Conservation (phyloP, 352 stramenopile genomes). For the Globisporangium splendens region DNA sequence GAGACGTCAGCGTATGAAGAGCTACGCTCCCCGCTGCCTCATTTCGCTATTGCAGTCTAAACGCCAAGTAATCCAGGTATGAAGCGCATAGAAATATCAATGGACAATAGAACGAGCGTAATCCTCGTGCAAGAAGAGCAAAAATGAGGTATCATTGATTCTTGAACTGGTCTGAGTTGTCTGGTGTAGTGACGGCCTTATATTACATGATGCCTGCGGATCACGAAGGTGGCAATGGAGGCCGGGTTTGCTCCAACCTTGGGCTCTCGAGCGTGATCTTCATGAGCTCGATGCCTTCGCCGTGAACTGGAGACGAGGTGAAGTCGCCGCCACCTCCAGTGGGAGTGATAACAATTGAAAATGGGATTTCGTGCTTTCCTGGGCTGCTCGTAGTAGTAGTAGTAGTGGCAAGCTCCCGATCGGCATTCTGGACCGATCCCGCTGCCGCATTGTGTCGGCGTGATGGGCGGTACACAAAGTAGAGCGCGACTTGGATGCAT, state of each 20-base stretch:
- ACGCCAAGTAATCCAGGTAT: not conserved
- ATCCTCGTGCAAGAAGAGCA: too few species aligned
- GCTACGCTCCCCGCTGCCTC: not conserved
- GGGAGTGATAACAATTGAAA: conserved; percentile 9
- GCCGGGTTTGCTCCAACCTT: not conserved
- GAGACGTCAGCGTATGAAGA: conserved; percentile 18
- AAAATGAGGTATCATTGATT: too few species aligned
- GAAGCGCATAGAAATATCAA: too few species aligned
- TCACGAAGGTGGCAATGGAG: not conserved
- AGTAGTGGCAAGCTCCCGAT: conserved; percentile 2
- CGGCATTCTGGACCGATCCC: conserved; percentile 9
- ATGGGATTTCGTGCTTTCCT: conserved; percentile 10
- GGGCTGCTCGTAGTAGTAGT: not conserved
- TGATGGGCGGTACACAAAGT: conserved; percentile 48
- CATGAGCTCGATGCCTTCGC: conserved; percentile 21
- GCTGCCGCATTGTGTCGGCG: not conserved
- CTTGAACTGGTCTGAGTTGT: too few species aligned
- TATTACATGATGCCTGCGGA: too few species aligned
- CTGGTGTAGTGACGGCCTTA: too few species aligned
- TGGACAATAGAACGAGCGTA: too few species aligned
- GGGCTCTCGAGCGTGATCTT: conserved; percentile 31
- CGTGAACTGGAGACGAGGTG: conserved; percentile 1
- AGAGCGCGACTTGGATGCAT: conserved; percentile 52
- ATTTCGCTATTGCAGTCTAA: not conserved
- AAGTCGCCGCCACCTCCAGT: conserved; percentile 1